These are phyloP conservation scores for Cylindrodendrum hubeiense DNA, from an alignment of 2,329 filamentous ascomycete genomes.

Conservation along the genomic window DNA sequence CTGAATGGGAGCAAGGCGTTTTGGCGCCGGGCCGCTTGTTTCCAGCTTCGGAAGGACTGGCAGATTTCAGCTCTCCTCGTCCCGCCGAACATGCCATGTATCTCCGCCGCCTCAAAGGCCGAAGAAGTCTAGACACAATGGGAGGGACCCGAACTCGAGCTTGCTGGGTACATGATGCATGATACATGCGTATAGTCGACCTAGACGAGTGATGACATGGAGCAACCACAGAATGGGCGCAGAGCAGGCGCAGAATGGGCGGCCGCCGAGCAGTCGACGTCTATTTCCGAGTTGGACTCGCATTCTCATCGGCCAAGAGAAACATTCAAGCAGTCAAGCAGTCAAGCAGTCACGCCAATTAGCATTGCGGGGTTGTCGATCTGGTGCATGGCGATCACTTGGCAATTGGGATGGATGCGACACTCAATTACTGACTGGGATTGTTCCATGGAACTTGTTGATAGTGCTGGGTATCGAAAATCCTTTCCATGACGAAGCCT, in stretches of 20 bases:
- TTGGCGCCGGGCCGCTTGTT: background rate
- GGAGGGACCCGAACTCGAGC: background rate
- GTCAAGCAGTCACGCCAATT: constrained; percentile 14
- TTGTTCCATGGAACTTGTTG: background rate
- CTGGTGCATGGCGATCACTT: constrained; percentile 34
- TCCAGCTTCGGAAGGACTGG: constrained; percentile 3
- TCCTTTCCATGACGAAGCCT: background rate
- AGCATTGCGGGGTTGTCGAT: constrained; percentile 43
- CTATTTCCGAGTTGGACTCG: background rate
- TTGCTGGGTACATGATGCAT: background rate
- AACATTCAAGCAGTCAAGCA: no score
- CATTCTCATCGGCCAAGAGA: constrained; percentile 5
- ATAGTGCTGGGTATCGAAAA: background rate
- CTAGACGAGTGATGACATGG: background rate
- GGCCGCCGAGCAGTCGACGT: background rate
- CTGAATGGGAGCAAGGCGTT: constrained; percentile 2
- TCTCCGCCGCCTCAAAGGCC: background rate
- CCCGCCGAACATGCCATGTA: constrained; percentile 8
- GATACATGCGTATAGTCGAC: no score
- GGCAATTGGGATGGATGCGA: background rate
- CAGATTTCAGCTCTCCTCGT: constrained; percentile 13
- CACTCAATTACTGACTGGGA: background rate
- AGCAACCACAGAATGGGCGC: background rate
- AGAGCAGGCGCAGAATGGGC: background rate
- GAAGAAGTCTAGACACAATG: background rate